Percentiles rank a stretch among this genome's conserved stretches.
Evolutionary conservation across 2,329 filamentous ascomycete genomes (phyloP).

Genomic region (Tolypocladium endophyticum): DNA sequence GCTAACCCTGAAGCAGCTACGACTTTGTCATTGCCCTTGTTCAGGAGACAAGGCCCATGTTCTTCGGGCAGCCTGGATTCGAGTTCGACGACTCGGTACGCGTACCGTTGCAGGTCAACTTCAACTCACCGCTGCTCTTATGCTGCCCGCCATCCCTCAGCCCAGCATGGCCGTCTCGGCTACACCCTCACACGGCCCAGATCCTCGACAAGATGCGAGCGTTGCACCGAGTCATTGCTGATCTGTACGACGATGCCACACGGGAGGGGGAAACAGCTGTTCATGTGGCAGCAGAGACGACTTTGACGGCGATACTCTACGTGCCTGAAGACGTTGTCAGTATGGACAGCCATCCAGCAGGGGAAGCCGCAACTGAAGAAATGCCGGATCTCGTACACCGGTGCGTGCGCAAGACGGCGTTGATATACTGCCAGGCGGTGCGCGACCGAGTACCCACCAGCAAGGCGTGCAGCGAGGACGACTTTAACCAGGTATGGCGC

Average conservation of each 20-base stretch:
- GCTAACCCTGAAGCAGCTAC: slow-evolving; percentile 26
- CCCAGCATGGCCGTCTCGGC: slow-evolving; percentile 26
- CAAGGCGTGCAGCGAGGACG: slow-evolving; percentile 22
- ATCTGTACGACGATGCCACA: too few species aligned
- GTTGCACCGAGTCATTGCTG: too few species aligned
- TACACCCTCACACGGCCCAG: slow-evolving; percentile 34
- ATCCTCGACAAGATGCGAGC: too few species aligned
- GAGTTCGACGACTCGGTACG: slow-evolving; percentile 27
- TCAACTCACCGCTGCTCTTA: slow-evolving; percentile 37
- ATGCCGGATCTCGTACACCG: slow-evolving; percentile 36
- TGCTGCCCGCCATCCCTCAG: slow-evolving; percentile 30
- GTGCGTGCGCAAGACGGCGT: slow-evolving; percentile 32
- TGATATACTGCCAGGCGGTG: slow-evolving; percentile 38
- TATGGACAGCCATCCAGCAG: too few species aligned
- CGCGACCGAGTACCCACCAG: slow-evolving; percentile 29
- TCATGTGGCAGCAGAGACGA: too few species aligned
- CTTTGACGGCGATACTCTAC: too few species aligned
- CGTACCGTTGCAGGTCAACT: slow-evolving; percentile 28
- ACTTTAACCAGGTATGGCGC: slow-evolving; percentile 34
- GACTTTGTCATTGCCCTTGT: slow-evolving; percentile 39
- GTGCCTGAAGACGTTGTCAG: too few species aligned
- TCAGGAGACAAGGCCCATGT: slow-evolving; percentile 31
- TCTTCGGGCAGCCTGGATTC: slow-evolving; percentile 29
- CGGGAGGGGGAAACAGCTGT: too few species aligned
- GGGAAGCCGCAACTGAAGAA: too few species aligned